These are phyloP conservation scores for Populus hybrid DNA, from an alignment of 441 rosid species.

Conservation along the genomic window DNA sequence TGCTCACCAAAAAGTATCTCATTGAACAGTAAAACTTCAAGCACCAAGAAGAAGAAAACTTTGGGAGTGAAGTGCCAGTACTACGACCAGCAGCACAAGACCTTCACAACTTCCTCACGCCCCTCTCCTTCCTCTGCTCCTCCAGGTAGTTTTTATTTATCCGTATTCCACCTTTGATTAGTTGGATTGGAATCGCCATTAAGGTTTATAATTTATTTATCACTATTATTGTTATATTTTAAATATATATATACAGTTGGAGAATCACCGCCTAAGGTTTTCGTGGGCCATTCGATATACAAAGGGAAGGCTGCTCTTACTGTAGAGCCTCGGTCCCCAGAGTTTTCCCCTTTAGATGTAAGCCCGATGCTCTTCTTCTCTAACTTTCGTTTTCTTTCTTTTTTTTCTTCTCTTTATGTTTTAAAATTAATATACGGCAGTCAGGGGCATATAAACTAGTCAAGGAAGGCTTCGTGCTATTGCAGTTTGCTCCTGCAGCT, in stretches of 20 bases:
- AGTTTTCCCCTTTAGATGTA: conserved; percentile 74
- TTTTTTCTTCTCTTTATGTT: background rate
- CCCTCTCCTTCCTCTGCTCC: conserved; percentile 21
- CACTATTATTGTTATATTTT: background rate
- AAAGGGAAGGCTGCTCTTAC: conserved; percentile 97
- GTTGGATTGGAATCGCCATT: background rate
- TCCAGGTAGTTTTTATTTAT: background rate
- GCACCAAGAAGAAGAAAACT: conserved; percentile 8
- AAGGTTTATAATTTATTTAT: background rate
- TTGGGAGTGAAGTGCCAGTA: conserved; percentile 55
- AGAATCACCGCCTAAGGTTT: conserved; percentile 49
- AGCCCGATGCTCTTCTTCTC: conserved; percentile 1
- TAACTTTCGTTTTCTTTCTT: background rate
- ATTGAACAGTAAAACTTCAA: background rate
- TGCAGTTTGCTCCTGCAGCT: conserved; percentile 87
- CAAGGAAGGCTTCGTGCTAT: conserved; percentile 66
- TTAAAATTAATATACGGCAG: conserved; percentile 32
- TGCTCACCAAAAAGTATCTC: background rate
- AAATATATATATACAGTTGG: conserved; percentile 15
- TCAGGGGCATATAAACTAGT: conserved; percentile 77
- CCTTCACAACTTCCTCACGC: conserved; percentile 23
- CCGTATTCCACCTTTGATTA: background rate
- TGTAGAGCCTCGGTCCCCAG: conserved; percentile 77
- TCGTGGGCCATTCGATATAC: conserved; percentile 81
- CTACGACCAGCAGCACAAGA: conserved; percentile 39